Evolutionary conservation across 2,329 filamentous ascomycete species (phyloP).

Genomic region (Claviceps quebecensis): DNA sequence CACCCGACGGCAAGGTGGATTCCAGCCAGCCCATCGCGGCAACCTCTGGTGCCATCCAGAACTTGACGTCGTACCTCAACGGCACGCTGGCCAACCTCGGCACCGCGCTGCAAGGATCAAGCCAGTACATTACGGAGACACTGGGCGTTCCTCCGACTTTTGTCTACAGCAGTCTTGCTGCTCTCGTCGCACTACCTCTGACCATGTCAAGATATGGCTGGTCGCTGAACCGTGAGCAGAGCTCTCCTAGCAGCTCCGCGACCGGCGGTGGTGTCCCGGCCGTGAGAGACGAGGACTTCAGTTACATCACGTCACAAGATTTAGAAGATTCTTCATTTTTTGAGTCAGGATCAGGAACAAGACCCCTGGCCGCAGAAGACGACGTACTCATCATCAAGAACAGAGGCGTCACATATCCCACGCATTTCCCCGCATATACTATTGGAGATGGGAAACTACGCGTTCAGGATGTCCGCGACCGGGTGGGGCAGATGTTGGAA

Average conservation of each 20-base stretch:
- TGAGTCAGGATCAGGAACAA: neutral
- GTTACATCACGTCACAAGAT: constrained; percentile 71
- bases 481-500: constrained; percentile 53
- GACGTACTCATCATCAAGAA: constrained; percentile 60
- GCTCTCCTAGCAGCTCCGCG: constrained; percentile 38
- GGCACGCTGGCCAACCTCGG: constrained; percentile 35
- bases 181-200: constrained; percentile 34
- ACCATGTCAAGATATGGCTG: constrained; percentile 43
- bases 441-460: constrained; percentile 61
- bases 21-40: constrained; percentile 42
- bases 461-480: constrained; percentile 51
- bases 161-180: constrained; percentile 36
- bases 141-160: constrained; percentile 34
- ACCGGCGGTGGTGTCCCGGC: constrained; percentile 38
- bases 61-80: constrained; percentile 44
- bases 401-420: constrained; percentile 49
- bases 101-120: constrained; percentile 31
- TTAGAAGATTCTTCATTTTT: constrained; percentile 31
- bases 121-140: constrained; percentile 37
- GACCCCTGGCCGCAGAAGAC: constrained; percentile 34
- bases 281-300: constrained; percentile 64
- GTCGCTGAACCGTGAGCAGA: constrained; percentile 28
- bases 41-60: constrained; percentile 50
- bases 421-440: constrained; percentile 60
- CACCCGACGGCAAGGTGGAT: constrained; percentile 44